Conservation (phyloP, 768 basidiomycete species). For the Tricholoma sp. region DNA sequence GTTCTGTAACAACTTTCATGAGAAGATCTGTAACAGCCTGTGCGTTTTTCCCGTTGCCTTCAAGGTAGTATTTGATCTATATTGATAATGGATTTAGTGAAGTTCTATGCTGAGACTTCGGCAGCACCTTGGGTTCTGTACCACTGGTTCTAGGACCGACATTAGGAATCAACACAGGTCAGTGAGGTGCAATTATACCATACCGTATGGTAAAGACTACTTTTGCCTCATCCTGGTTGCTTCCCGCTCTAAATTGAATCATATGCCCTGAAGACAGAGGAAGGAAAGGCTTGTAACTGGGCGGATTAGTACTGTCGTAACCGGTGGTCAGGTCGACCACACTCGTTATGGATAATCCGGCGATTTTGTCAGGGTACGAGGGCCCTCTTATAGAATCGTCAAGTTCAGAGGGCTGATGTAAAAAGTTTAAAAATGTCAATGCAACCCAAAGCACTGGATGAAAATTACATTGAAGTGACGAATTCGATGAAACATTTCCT, state of each 20-base stretch:
- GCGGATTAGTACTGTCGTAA: constrained; percentile 74
- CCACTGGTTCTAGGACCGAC: constrained; percentile 64
- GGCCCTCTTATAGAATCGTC: constrained; percentile 17
- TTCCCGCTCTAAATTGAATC: constrained; percentile 70
- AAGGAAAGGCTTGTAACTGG: constrained; percentile 52
- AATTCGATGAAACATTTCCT: constrained; percentile 63
- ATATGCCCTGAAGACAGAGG: constrained; percentile 80
- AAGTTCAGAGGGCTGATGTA: constrained; percentile 6
- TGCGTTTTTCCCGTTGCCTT: constrained; percentile 61
- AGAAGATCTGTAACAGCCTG: constrained; percentile 45
- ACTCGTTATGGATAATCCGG: constrained; percentile 51
- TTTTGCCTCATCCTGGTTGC: constrained; percentile 32
- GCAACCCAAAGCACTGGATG: constrained; percentile 5
- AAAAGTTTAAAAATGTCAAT: background rate
- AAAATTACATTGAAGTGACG: constrained; percentile 47
- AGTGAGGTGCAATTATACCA: constrained; percentile 6
- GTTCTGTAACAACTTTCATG: constrained; percentile 50
- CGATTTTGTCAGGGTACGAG: constrained; percentile 59
- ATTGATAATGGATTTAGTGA: constrained; percentile 10
- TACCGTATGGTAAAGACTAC: constrained; percentile 72
- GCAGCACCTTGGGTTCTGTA: constrained; percentile 78
- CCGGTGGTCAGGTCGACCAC: constrained; percentile 75
- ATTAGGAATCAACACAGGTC: background rate
- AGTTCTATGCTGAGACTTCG: background rate
- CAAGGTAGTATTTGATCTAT: constrained; percentile 88